Evolutionary conservation across 2,329 filamentous ascomycete genomes (phyloP).

Genomic region (Aureobasidium subglaciale): DNA sequence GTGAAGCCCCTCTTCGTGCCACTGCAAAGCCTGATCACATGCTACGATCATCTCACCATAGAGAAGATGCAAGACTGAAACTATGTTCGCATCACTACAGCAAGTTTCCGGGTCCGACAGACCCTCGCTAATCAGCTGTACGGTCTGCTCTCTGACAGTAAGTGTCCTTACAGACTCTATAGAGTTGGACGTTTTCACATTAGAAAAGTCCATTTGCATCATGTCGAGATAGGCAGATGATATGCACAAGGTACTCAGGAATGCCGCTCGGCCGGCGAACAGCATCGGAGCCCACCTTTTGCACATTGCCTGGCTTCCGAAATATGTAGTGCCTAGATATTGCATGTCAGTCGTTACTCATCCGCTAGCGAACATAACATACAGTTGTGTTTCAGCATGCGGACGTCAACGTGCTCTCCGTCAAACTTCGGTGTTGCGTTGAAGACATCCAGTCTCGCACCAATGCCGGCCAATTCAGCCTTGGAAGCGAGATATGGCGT

Average conservation of each 20-base stretch:
- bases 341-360: background rate
- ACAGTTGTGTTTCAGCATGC: slow-evolving; percentile 26
- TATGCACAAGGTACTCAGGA: slow-evolving; percentile 27
- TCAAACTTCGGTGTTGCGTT: slow-evolving; percentile 2
- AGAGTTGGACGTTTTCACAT: background rate
- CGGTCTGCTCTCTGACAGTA: slow-evolving; percentile 6
- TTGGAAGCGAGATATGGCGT: background rate
- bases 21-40: slow-evolving; percentile 20
- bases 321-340: slow-evolving; percentile 21
- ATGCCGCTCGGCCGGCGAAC: slow-evolving; percentile 22
- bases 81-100: slow-evolving; percentile 25
- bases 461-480: background rate
- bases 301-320: slow-evolving; percentile 24
- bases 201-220: slow-evolving; percentile 22
- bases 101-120: slow-evolving; percentile 22
- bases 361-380: background rate
- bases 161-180: slow-evolving; percentile 13
- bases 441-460: slow-evolving; percentile 5
- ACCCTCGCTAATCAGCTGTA: slow-evolving; percentile 23
- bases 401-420: slow-evolving; percentile 19
- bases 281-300: slow-evolving; percentile 25
- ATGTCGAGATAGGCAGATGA: slow-evolving; percentile 28
- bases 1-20: slow-evolving; percentile 26
- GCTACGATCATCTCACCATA: slow-evolving; percentile 27
- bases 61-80: slow-evolving; percentile 27